Evolutionary conservation across 371 early-diverging fungal genomes (phyloP).

Genomic region (Mucor irregularis): DNA sequence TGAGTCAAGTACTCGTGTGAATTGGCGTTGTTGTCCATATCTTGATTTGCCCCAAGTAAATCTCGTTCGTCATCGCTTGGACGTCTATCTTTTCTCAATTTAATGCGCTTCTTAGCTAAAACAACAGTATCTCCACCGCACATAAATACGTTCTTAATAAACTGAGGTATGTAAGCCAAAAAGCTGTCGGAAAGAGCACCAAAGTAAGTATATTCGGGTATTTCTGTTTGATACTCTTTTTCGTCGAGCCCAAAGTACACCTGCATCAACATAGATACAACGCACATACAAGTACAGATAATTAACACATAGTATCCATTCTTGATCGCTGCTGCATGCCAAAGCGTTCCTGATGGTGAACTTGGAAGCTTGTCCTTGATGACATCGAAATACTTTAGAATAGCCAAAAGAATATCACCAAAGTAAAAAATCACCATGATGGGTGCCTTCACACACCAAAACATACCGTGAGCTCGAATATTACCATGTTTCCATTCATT

Average conservation of each 20-base stretch:
- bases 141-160: slow-evolving; percentile 37
- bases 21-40: background rate
- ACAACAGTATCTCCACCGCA: slow-evolving; percentile 46
- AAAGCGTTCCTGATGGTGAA: slow-evolving; percentile 33
- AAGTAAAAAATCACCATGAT: slow-evolving; percentile 52
- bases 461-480: slow-evolving; percentile 49
- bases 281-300: slow-evolving; percentile 39
- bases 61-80: slow-evolving; percentile 23
- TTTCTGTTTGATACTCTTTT: slow-evolving; percentile 14
- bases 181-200: slow-evolving; percentile 44
- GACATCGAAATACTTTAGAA: slow-evolving; percentile 29
- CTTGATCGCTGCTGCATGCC: slow-evolving; percentile 46
- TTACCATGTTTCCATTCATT: slow-evolving; percentile 42
- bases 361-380: slow-evolving; percentile 41
- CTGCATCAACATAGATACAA: slow-evolving; percentile 40
- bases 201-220: slow-evolving; percentile 26
- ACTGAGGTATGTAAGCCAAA: slow-evolving; percentile 46
- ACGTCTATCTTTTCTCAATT: slow-evolving; percentile 22
- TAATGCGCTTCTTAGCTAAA: slow-evolving; percentile 42
- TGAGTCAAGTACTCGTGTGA: slow-evolving; percentile 21
- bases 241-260: slow-evolving; percentile 37
- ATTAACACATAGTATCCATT: slow-evolving; percentile 46
- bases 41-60: slow-evolving; percentile 4
- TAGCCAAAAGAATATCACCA: slow-evolving; percentile 39
- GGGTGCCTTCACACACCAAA: slow-evolving; percentile 56